phyloP scores from a whole-genome alignment of 331 rosid species.

The Ulmus americana region DNA sequence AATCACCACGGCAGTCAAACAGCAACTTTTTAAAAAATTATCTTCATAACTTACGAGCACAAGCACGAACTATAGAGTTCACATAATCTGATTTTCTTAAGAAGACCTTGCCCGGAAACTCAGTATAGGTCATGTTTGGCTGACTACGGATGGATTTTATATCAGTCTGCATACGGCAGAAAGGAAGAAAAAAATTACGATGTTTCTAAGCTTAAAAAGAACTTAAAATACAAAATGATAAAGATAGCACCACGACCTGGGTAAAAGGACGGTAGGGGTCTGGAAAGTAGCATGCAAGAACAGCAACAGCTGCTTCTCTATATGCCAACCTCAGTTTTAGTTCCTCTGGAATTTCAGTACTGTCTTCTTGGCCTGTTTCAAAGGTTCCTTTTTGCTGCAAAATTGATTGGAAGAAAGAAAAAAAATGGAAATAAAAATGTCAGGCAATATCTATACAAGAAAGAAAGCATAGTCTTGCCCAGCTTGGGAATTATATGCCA shows the following conservation, averaged over 20 bases:
- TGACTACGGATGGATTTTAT: constrained; percentile 69
- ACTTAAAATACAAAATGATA: constrained; percentile 6
- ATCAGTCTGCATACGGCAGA: constrained; percentile 69
- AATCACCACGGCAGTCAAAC: neutral
- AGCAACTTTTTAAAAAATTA: constrained; percentile 22
- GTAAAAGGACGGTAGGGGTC: constrained; percentile 65
- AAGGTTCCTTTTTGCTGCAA: constrained; percentile 98
- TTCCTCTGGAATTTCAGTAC: constrained; percentile 80
- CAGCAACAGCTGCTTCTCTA: constrained; percentile 96
- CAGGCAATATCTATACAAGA: neutral
- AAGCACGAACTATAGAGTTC: constrained; percentile 80
- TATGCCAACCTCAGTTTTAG: constrained; percentile 79
- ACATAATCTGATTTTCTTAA: constrained; percentile 77
- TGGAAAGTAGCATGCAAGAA: constrained; percentile 88
- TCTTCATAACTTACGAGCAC: constrained; percentile 80
- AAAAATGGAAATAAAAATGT: constrained; percentile 13
- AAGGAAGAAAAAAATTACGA: constrained; percentile 20
- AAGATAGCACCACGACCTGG: constrained; percentile 39
- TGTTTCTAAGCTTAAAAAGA: constrained; percentile 12
- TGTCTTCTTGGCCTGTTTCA: constrained; percentile 98
- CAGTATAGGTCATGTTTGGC: constrained; percentile 71
- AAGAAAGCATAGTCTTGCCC: constrained; percentile 14
- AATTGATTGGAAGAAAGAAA: constrained; percentile 6
- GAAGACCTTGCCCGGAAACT: constrained; percentile 71
- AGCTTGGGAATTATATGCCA: constrained; percentile 13